Evolutionary conservation across 305 asterid genomes (phyloP).

Genomic region (Solanum aculeatissimum): DNA sequence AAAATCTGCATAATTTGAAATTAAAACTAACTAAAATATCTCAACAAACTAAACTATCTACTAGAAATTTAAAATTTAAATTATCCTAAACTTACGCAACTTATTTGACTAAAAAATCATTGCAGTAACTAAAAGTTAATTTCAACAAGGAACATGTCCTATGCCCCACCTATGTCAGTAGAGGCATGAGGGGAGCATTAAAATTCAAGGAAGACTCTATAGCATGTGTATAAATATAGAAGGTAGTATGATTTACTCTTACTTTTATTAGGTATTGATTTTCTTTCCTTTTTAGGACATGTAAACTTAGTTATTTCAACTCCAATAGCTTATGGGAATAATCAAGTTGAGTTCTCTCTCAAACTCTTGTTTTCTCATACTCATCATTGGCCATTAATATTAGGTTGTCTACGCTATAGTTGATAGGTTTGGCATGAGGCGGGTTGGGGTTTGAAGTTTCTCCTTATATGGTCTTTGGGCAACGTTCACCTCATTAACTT

Average conservation of each 20-base stretch:
- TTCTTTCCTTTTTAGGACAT: background rate
- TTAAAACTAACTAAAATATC: no score
- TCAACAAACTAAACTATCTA: no score
- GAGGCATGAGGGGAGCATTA: no score
- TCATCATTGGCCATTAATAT: background rate
- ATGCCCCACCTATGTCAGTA: no score
- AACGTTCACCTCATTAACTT: background rate
- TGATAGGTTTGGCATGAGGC: background rate
- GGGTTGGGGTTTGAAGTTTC: background rate
- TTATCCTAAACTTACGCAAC: no score
- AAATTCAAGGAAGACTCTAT: no score
- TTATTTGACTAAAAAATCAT: no score
- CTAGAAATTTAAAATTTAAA: no score
- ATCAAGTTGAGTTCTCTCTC: background rate
- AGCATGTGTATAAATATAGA: background rate
- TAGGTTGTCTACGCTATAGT: background rate
- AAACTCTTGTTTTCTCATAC: background rate
- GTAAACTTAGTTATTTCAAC: background rate
- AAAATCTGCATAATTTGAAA: no score
- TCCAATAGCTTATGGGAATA: background rate
- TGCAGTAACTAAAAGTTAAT: no score
- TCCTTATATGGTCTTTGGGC: background rate
- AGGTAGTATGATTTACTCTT: background rate
- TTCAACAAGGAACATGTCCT: no score
- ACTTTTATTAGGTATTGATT: background rate